Conservation (phyloP, 345 rosid genomes). For the Barbarea vulgaris region DNA sequence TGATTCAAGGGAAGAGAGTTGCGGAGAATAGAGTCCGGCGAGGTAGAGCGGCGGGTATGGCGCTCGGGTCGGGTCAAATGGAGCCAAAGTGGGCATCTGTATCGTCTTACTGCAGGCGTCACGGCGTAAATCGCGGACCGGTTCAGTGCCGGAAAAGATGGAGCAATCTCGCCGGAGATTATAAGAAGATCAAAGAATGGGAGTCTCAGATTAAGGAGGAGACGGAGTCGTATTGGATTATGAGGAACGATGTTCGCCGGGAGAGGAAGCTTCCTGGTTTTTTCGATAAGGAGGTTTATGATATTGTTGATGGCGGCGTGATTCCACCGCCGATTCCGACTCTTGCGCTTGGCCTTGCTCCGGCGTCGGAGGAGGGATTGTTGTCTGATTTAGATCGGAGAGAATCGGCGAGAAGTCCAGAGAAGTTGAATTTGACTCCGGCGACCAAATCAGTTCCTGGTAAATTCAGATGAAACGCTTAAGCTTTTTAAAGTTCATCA, state of each 20-base stretch:
- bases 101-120: constrained; percentile 81
- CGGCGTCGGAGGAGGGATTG: constrained; percentile 54
- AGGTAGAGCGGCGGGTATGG: constrained; percentile 73
- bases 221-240: constrained; percentile 89
- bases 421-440: constrained; percentile 48
- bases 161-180: constrained; percentile 98
- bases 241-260: constrained; percentile 87
- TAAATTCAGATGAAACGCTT: not conserved
- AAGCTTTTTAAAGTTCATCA: not conserved
- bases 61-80: constrained; percentile 62
- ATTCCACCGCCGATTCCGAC: constrained; percentile 34
- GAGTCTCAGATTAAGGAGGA: constrained; percentile 66
- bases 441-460: constrained; percentile 50
- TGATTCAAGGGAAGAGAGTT: constrained; percentile 90
- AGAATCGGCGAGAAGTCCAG: constrained; percentile 51
- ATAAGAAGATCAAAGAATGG: constrained; percentile 96
- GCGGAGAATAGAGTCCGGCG: constrained; percentile 89
- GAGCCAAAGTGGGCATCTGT: constrained; percentile 98
- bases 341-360: constrained; percentile 51
- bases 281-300: constrained; percentile 92
- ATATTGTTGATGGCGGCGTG: constrained; percentile 68
- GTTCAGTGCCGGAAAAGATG: constrained; percentile 98
- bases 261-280: constrained; percentile 92
- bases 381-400: constrained; percentile 76
- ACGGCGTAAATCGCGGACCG: constrained; percentile 95